phyloP scores from a whole-genome alignment of 2,329 filamentous ascomycete genomes.

The Hyphodiscus sp. region DNA sequence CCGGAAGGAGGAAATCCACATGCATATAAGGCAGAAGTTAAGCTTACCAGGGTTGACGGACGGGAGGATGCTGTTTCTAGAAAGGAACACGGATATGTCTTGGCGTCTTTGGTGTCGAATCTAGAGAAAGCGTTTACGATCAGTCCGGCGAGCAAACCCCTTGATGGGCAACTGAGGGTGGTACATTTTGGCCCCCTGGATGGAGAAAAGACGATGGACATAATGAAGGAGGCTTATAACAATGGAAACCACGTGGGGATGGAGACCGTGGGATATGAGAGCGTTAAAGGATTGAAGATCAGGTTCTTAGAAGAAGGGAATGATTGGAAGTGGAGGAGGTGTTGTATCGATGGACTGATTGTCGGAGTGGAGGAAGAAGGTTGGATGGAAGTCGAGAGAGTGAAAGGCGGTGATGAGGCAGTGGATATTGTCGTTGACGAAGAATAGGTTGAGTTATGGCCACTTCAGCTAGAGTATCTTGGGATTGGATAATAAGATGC shows the following conservation, averaged over 20 bases:
- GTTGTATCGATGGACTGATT: conserved; percentile 91
- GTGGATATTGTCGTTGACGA: conserved; percentile 23
- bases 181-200: conserved; percentile 67
- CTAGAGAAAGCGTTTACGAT: conserved; percentile 79
- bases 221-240: conserved; percentile 64
- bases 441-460: background rate
- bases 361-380: conserved; percentile 65
- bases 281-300: conserved; percentile 61
- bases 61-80: conserved; percentile 31
- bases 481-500: too few relatives aligned
- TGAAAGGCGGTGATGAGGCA: conserved; percentile 29
- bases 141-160: conserved; percentile 62
- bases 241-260: conserved; percentile 49
- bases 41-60: conserved; percentile 22
- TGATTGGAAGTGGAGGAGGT: conserved; percentile 63
- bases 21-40: conserved; percentile 48
- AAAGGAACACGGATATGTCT: conserved; percentile 64
- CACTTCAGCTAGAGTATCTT: too few relatives aligned
- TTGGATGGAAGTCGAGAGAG: conserved; percentile 58
- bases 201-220: conserved; percentile 62
- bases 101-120: conserved; percentile 71
- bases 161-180: conserved; percentile 65
- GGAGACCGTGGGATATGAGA: conserved; percentile 62
- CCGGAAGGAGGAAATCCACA: conserved; percentile 43
- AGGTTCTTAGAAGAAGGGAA: conserved; percentile 65